Evolutionary conservation across 371 early-diverging fungal genomes (phyloP).

Genomic region (Circinella umbellata): DNA sequence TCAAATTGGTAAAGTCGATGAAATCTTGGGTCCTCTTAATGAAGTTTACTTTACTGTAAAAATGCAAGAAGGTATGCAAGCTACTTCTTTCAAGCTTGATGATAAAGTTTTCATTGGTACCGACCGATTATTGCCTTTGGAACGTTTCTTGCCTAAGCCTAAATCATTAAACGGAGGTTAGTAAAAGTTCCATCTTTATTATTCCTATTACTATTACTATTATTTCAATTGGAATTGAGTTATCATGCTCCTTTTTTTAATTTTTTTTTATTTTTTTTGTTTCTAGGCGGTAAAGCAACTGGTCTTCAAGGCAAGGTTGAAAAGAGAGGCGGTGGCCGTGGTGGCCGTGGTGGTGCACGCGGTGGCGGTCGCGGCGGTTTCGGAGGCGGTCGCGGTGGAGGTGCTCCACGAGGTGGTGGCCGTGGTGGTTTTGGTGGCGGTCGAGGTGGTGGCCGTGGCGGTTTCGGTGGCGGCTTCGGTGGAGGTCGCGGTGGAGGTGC

Average conservation of each 20-base stretch:
- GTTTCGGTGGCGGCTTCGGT: slow-evolving; percentile 30
- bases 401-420: slow-evolving; percentile 16
- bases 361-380: slow-evolving; percentile 41
- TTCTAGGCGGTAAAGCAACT: slow-evolving; percentile 40
- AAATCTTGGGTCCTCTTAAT: slow-evolving; percentile 98
- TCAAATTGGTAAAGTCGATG: slow-evolving; percentile 99
- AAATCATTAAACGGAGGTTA: slow-evolving; percentile 69
- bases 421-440: slow-evolving; percentile 32
- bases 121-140: slow-evolving; percentile 94
- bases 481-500: slow-evolving; percentile 24
- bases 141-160: slow-evolving; percentile 97
- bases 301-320: slow-evolving; percentile 55
- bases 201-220: too few relatives aligned
- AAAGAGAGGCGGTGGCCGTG: slow-evolving; percentile 52
- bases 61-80: slow-evolving; percentile 92
- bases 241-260: neutral
- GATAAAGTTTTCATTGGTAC: slow-evolving; percentile 93
- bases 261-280: neutral
- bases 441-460: slow-evolving; percentile 28
- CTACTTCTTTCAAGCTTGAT: slow-evolving; percentile 86
- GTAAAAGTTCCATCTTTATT: slow-evolving; percentile 3
- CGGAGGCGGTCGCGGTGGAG: slow-evolving; percentile 23
- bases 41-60: slow-evolving; percentile 97
- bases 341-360: slow-evolving; percentile 36
- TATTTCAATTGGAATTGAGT: neutral